Conservation (phyloP, 176 grass and related monocot genomes). For the Avena insularis region DNA sequence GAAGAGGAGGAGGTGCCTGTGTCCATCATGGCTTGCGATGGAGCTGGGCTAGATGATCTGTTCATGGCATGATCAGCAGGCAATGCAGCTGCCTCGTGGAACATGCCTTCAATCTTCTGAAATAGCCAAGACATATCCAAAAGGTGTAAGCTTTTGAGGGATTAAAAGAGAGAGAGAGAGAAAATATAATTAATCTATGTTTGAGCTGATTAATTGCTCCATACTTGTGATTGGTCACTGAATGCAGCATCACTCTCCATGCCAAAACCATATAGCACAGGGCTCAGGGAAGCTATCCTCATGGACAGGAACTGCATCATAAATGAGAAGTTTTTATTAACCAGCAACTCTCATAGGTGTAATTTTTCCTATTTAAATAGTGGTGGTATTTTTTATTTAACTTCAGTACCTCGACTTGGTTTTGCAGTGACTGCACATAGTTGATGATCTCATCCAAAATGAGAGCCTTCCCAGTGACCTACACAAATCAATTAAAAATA, state of each 20-base stretch:
- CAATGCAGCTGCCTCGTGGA: conserved; percentile 50
- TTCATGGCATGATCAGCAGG: conserved; percentile 47
- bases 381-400: not conserved
- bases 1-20: conserved; percentile 42
- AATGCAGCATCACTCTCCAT: conserved; percentile 56
- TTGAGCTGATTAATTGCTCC: not conserved
- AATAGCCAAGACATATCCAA: conserved; percentile 2
- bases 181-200: no score
- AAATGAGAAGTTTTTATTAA: conserved; percentile 31
- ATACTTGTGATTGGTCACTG: conserved; percentile 62
- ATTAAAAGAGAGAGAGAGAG: no score
- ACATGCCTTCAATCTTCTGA: conserved; percentile 69
- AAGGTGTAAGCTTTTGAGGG: no score
- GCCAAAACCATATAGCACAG: conserved; percentile 64
- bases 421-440: conserved; percentile 89
- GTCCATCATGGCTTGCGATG: conserved; percentile 58
- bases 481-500: conserved; percentile 20
- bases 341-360: not conserved
- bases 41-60: conserved; percentile 37
- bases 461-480: conserved; percentile 86
- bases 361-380: not conserved
- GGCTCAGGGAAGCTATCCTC: conserved; percentile 85
- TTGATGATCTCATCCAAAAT: conserved; percentile 97
- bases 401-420: conserved; percentile 87
- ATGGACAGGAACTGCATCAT: conserved; percentile 87